These are phyloP conservation scores for Pythium monospermum DNA, from an alignment of 352 stramenopile species.

Conservation along the genomic window DNA sequence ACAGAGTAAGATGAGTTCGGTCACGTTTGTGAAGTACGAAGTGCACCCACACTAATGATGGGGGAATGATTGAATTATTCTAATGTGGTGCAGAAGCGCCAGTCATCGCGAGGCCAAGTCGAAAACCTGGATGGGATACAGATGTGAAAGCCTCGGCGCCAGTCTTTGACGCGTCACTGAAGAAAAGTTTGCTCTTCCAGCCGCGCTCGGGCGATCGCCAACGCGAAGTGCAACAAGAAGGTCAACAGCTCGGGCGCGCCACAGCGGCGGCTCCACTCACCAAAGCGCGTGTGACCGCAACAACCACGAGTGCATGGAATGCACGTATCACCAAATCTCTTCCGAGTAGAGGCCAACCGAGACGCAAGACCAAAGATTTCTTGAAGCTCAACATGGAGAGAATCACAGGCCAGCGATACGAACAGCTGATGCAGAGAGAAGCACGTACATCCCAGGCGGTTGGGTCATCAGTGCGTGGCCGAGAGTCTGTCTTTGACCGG, in stretches of 20 bases:
- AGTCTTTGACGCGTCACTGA: conserved; percentile 51
- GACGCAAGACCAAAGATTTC: conserved; percentile 39
- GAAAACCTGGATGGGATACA: conserved; percentile 42
- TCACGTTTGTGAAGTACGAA: no score
- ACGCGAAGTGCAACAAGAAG: conserved; percentile 21
- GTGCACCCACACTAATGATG: no score
- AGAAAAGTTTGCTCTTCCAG: conserved; percentile 50
- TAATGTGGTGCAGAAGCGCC: neutral
- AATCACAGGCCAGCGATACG: conserved; percentile 30
- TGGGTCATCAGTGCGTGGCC: no score
- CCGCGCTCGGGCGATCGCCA: conserved; percentile 33
- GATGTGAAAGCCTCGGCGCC: conserved; percentile 22
- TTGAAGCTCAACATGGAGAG: conserved; percentile 54
- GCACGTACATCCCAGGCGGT: neutral
- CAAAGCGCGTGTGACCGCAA: neutral
- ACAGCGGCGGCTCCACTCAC: neutral
- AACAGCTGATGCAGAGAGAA: neutral
- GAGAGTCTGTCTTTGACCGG: conserved; percentile 38
- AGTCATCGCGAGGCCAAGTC: neutral
- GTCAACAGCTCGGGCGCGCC: conserved; percentile 2
- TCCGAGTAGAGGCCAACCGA: conserved; percentile 20
- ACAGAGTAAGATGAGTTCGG: no score
- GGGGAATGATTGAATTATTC: no score
- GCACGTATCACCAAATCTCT: conserved; percentile 2
- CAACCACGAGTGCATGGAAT: conserved; percentile 7